phyloP scores from a whole-genome alignment of 2,329 filamentous ascomycete genomes.

The Ophiostoma montium region DNA sequence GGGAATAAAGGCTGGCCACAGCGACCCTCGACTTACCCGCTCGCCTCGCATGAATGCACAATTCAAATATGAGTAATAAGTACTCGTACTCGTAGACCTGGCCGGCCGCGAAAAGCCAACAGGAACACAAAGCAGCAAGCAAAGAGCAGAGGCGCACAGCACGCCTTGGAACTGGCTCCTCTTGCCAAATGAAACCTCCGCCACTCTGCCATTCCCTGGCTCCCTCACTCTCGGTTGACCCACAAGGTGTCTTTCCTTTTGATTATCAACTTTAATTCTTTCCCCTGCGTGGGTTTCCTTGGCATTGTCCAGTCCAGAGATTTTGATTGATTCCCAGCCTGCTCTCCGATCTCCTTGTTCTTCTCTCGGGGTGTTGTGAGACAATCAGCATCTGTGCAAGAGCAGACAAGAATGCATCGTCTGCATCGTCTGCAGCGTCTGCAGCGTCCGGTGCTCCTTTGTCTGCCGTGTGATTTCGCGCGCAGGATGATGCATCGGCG shows the following conservation, averaged over 20 bases:
- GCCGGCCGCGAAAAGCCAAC: background rate
- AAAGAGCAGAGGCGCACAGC: too few species aligned
- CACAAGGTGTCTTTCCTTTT: background rate
- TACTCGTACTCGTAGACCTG: background rate
- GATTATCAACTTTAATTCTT: background rate
- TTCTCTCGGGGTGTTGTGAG: background rate
- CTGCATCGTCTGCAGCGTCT: constrained; percentile 13
- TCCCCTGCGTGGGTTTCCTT: background rate
- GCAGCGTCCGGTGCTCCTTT: background rate
- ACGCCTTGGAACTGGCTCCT: background rate
- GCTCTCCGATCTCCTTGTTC: too few species aligned
- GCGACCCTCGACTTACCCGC: background rate
- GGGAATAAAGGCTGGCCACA: background rate
- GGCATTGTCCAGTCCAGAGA: background rate
- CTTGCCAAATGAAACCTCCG: background rate
- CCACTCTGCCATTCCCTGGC: background rate
- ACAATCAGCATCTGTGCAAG: constrained; percentile 4
- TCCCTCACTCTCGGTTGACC: background rate
- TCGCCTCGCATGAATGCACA: background rate
- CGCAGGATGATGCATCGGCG: background rate
- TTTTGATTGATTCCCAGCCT: background rate
- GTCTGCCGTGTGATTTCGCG: constrained; percentile 1
- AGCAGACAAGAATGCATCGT: constrained; percentile 1
- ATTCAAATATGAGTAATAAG: background rate
- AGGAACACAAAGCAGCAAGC: background rate